A percentile compares a stretch with the other conserved stretches of the same genome.
phyloP scores from a whole-genome alignment of 2,329 filamentous ascomycete genomes.

The Diaporthe vaccinii region DNA sequence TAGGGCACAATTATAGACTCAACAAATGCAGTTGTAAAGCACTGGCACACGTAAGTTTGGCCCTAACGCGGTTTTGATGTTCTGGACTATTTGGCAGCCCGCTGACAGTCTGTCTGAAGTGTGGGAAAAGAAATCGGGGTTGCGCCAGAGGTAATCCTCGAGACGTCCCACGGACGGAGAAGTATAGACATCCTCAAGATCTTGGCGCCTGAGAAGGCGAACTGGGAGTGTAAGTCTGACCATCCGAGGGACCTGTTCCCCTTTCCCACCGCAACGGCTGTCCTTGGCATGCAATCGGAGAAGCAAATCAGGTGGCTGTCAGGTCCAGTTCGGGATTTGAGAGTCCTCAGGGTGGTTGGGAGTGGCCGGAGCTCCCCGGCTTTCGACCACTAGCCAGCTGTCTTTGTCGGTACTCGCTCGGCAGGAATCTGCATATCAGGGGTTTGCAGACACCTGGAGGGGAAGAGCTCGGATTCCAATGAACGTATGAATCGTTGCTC shows the following conservation, averaged over 20 bases:
- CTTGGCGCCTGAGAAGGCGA: constrained; percentile 87
- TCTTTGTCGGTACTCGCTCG: background rate
- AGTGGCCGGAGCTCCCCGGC: background rate
- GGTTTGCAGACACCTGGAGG: background rate
- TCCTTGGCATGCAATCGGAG: constrained; percentile 18
- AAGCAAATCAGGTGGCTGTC: constrained; percentile 1
- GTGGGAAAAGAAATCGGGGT: constrained; percentile 87
- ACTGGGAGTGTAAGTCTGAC: constrained; percentile 84
- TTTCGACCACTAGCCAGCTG: background rate
- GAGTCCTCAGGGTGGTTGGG: background rate
- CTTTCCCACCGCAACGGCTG: constrained; percentile 17
- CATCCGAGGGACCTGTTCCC: background rate
- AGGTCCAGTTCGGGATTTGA: constrained; percentile 3
- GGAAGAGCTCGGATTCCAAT: background rate
- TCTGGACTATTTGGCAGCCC: background rate
- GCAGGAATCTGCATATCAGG: background rate
- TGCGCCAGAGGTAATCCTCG: constrained; percentile 84
- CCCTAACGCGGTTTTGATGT: background rate
- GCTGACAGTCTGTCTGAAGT: constrained; percentile 55
- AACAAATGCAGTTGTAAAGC: constrained; percentile 80
- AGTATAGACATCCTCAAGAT: constrained; percentile 88
- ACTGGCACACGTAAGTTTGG: constrained; percentile 76
- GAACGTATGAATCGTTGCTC: background rate
- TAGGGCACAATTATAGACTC: constrained; percentile 84
- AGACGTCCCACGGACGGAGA: constrained; percentile 90